Percentiles rank a stretch among this genome's conserved stretches.
Evolutionary conservation across 1,139 yeast genomes (phyloP).

Genomic region (Meyerozyma guilliermondii): DNA sequence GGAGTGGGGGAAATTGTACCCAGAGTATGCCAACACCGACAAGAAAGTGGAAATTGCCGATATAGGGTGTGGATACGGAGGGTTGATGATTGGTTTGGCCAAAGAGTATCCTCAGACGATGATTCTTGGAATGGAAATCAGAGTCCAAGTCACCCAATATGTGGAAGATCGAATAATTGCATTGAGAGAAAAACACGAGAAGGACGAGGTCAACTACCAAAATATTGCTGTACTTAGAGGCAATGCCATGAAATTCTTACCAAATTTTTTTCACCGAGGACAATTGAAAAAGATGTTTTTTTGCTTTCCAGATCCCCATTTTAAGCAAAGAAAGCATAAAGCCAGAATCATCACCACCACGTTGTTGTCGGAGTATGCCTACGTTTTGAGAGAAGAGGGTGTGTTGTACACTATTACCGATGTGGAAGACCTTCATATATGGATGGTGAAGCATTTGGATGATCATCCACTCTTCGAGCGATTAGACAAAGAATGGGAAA

Average conservation of each 20-base stretch:
- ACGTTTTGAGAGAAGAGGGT: slow-evolving; percentile 82
- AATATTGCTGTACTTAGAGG: slow-evolving; percentile 90
- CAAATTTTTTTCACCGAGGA: slow-evolving; percentile 81
- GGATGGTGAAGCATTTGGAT: slow-evolving; percentile 94
- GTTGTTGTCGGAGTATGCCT: slow-evolving; percentile 86
- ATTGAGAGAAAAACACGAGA: slow-evolving; percentile 54
- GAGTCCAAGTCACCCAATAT: slow-evolving; percentile 95
- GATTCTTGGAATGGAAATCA: slow-evolving; percentile 91
- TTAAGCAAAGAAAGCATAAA: slow-evolving; percentile 94
- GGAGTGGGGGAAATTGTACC: slow-evolving; percentile 84
- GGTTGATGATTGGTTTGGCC: slow-evolving; percentile 75
- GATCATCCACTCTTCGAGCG: slow-evolving; percentile 90
- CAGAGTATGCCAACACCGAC: slow-evolving; percentile 44
- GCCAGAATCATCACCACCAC: slow-evolving; percentile 93
- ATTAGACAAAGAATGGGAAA: slow-evolving; percentile 74
- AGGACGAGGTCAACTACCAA: slow-evolving; percentile 44
- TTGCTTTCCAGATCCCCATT: slow-evolving; percentile 99
- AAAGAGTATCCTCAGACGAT: slow-evolving; percentile 68
- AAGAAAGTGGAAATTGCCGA: slow-evolving; percentile 83
- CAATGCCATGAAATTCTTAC: slow-evolving; percentile 95
- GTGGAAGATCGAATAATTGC: slow-evolving; percentile 95
- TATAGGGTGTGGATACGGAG: slow-evolving; percentile 98
- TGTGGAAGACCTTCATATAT: slow-evolving; percentile 84
- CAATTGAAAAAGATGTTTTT: slow-evolving; percentile 89
- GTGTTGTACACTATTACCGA: slow-evolving; percentile 92